Evolutionary conservation across 73 alveolate species (phyloP).

Genomic region (Paramecium bursaria): DNA sequence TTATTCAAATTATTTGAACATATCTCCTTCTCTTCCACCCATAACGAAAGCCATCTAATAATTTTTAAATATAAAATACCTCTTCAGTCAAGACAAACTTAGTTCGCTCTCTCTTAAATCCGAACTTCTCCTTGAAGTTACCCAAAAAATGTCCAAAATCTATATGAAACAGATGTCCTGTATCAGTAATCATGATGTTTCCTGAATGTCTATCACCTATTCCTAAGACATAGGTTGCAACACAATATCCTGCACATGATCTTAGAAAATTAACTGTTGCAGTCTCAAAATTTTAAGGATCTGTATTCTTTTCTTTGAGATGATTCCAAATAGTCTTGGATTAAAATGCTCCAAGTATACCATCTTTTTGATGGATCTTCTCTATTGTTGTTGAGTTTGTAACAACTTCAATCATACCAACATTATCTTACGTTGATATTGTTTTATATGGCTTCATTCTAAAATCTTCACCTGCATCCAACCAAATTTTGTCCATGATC

Average conservation of each 20-base stretch:
- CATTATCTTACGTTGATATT: constrained; percentile 89
- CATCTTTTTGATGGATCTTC: constrained; percentile 61
- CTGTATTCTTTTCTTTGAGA: constrained; percentile 68
- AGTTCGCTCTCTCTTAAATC: constrained; percentile 92
- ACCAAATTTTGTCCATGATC: constrained; percentile 96
- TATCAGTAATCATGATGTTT: constrained; percentile 89
- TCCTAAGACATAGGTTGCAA: constrained; percentile 95
- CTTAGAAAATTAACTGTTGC: constrained; percentile 83
- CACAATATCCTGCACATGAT: constrained; percentile 95
- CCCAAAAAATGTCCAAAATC: constrained; percentile 99
- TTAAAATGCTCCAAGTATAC: constrained; percentile 74
- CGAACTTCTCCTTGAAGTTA: constrained; percentile 89
- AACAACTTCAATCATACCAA: constrained; percentile 96
- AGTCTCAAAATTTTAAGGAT: constrained; percentile 67
- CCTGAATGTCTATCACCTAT: constrained; percentile 98
- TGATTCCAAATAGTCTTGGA: constrained; percentile 72
- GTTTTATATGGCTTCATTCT: constrained; percentile 93
- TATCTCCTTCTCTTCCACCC: constrained; percentile 84
- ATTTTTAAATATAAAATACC: constrained; percentile 85
- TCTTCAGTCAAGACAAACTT: constrained; percentile 45
- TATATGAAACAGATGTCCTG: constrained; percentile 97
- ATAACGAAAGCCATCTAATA: constrained; percentile 91
- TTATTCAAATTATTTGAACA: constrained; percentile 78
- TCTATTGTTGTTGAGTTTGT: constrained; percentile 73
- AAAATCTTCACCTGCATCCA: constrained; percentile 92